phyloP scores from a whole-genome alignment of 331 rosid genomes.

The Malus hybrid region DNA sequence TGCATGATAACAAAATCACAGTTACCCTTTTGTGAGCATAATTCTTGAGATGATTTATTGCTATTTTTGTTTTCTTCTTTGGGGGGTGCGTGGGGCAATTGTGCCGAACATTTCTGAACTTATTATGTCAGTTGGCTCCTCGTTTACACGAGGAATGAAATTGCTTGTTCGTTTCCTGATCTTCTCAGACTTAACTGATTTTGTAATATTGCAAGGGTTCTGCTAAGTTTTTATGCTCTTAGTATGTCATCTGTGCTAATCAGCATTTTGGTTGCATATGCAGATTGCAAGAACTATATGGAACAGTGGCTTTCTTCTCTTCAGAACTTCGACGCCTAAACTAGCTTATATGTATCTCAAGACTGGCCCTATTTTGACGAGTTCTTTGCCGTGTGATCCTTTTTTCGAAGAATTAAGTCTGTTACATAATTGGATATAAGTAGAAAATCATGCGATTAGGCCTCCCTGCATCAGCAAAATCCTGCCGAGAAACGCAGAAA shows the following conservation, averaged over 20 bases:
- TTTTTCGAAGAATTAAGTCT: slow-evolving; percentile 7
- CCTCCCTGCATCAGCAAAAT: neutral
- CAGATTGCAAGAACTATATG: slow-evolving; percentile 62
- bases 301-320: slow-evolving; percentile 66
- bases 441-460: slow-evolving; percentile 2
- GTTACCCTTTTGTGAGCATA: neutral
- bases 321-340: slow-evolving; percentile 42
- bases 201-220: too few relatives aligned
- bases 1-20: neutral
- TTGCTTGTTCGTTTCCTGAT: neutral
- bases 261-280: slow-evolving; percentile 19
- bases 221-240: neutral
- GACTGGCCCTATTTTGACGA: slow-evolving; percentile 14
- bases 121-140: neutral
- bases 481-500: slow-evolving; percentile 1
- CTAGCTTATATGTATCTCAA: neutral
- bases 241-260: slow-evolving; percentile 9
- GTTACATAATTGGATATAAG: neutral
- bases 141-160: neutral
- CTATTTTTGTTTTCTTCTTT: neutral
- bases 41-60: neutral
- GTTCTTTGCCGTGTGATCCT: neutral
- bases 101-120: neutral
- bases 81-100: neutral
- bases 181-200: neutral